Evolutionary conservation across 139 green algal genomes (phyloP), one percentile per base, ranked within the genome.

Genomic region (Coccomyxa sp.): DNA sequence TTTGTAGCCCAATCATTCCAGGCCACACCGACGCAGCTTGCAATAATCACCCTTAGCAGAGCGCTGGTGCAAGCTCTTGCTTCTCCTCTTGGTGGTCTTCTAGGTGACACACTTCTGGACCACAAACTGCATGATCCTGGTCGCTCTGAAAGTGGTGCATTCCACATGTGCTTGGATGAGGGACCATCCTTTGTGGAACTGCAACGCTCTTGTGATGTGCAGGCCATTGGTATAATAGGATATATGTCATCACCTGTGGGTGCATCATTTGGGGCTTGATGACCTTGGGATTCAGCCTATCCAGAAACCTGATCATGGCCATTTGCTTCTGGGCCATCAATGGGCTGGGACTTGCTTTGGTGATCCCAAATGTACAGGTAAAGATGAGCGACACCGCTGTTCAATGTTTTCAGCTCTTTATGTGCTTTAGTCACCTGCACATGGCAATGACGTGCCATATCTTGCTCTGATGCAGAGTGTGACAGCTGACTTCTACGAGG

Each of bases 241-340:
- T 88, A 14, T 75, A 63, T 30, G 88, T 96, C 31, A 88, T 96
- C 27, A 86, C 86, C 31, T 79, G 66, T 18, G 93, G 93, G 32
- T 94, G 91, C 77, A 85, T 93, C 38, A 88, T 96, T 7, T 96
- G 93, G 93, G 87, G 89, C n/a, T 82, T 91, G 67, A 94, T 95
- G 89, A 94, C 91, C 21, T 86, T 82, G 23, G 84, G 83, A 13
- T 94, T 96, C 82, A 82, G 80, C 27, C 45, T 80, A 1, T 63
- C 58, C 30, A 58, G 67, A 78, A 31, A 15, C 82, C 66, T 89
- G 25, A 0, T 31, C 1, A 58, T 90, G 77, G 91, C 87, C 38
- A 86, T 93, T 28, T 38, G 88, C 1, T 90, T 94, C 25, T 92
- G 88, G 85, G 91, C 90, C 31, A 79, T 94, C 79, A 96, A 95